Evolutionary conservation across 176 grass and related monocot species (phyloP), one percentile per base, ranked within the genome.

Genomic region (Eleusine coracana): DNA sequence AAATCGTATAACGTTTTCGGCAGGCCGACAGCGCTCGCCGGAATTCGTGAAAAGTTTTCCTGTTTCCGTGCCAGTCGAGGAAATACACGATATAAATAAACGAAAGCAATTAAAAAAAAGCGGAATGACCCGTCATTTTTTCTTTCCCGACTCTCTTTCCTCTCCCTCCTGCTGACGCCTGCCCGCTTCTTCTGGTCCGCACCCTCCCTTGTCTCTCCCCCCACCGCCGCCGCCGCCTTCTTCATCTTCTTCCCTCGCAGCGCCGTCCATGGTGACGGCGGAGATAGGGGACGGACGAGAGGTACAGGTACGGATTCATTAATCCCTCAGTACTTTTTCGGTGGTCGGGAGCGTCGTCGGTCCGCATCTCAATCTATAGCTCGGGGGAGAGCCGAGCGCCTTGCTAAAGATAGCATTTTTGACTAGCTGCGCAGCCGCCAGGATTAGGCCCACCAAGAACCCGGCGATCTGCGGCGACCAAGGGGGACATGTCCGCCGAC

Each of bases 391-490:
- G 44, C 31, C 31, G 8, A 10, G 9, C 44, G 44, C 44, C 10
- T 67, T 73, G 46, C 83, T 86, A 86, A 89, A 89, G 83, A 89
- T 89, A 73, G 88, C 48, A 78, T 82, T 84, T 85, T 65, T 7
- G 39, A 54, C 16, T 71, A 38, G 71, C 87, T 46, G 73, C 62
- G 73, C 88, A 86, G 73, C 73, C 45, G 69, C 78, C 78, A 31
- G 83, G 78, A 89, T 89, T 89, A 78, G 83, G 83, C 13, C 73
- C 83, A 72, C 73, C 83, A 72, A 77, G 78, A 72, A 48, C 44
- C 78, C 78, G 83, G 49, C 25, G 73, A 82, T 82, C 66, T 77
- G 55, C 68, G 73, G 65, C 42, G 54, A n/a, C 66, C 41, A 2
- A 34, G 31, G 31, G 66, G 41, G 65, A 39, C 69, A 88, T 88